Conservation (phyloP, 164 flowering plant genomes). For the Liquidambar formosana region DNA sequence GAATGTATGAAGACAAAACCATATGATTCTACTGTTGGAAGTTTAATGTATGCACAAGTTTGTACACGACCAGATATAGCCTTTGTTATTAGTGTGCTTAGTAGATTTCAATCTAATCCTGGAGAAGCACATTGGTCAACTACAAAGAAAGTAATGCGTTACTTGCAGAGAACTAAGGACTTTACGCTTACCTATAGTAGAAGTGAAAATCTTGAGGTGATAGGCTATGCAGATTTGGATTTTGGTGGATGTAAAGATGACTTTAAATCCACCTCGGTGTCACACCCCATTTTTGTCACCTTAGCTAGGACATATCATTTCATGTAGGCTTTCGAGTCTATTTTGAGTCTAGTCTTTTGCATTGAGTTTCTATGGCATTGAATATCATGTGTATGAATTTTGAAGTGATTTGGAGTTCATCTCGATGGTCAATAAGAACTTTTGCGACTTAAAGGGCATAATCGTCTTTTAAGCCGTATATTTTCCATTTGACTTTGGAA, state of each 20-base stretch:
- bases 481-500: too few species aligned
- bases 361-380: too few species aligned
- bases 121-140: not conserved
- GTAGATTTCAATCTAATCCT: not conserved
- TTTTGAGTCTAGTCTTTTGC: too few species aligned
- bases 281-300: too few species aligned
- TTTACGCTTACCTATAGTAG: not conserved
- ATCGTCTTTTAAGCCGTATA: too few species aligned
- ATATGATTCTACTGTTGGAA: not conserved
- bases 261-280: not conserved
- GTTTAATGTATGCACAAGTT: not conserved
- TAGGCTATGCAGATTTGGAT: not conserved
- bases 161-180: not conserved
- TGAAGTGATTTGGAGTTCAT: too few species aligned
- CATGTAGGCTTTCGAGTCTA: too few species aligned
- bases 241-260: not conserved
- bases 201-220: not conserved
- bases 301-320: too few species aligned
- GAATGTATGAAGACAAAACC: not conserved
- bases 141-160: not conserved
- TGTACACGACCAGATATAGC: not conserved
- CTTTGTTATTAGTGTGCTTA: not conserved
- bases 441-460: too few species aligned
- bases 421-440: too few species aligned
- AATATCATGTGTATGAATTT: too few species aligned